Evolutionary conservation across 2,329 filamentous ascomycete species (phyloP).

Genomic region (Tolypocladium guangdongense): DNA sequence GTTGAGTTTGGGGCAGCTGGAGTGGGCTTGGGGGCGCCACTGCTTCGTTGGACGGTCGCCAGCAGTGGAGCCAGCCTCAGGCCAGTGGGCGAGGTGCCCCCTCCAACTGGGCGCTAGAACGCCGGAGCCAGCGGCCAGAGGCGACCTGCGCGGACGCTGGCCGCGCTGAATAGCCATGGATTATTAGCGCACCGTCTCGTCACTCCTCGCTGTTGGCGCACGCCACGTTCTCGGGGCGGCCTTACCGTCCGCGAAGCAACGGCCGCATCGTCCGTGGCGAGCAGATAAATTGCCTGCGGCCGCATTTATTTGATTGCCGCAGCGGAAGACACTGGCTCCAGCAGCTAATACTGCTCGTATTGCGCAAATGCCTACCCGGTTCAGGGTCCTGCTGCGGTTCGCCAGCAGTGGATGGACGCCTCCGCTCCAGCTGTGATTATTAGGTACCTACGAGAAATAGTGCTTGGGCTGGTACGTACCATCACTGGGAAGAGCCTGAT

Average conservation of each 20-base stretch:
- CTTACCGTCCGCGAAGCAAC: not conserved
- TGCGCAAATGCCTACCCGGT: too few relatives aligned
- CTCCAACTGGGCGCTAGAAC: not conserved
- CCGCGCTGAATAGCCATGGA: not conserved
- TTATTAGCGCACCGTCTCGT: not conserved
- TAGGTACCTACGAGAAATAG: too few relatives aligned
- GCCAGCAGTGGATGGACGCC: too few relatives aligned
- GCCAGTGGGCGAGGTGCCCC: not conserved
- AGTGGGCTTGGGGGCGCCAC: slow-evolving; percentile 1
- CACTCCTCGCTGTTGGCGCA: not conserved
- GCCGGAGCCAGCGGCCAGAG: not conserved
- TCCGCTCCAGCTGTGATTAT: too few relatives aligned
- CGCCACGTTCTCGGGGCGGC: not conserved
- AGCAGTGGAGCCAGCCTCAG: not conserved
- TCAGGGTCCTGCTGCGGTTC: too few relatives aligned
- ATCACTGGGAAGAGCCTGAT: too few relatives aligned
- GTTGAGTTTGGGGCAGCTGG: slow-evolving; percentile 1
- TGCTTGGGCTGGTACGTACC: too few relatives aligned
- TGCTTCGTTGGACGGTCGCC: not conserved
- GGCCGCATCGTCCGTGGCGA: not conserved
- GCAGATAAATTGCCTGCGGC: not conserved
- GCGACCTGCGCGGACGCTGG: too few relatives aligned
- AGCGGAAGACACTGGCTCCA: not conserved
- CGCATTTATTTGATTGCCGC: not conserved
- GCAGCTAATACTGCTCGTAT: too few relatives aligned